A percentile compares a stretch with the other conserved stretches of the same genome.
These are phyloP conservation scores for Trichoderma citrinoviride DNA, from an alignment of 2,329 filamentous ascomycete species.

Conservation along the genomic window DNA sequence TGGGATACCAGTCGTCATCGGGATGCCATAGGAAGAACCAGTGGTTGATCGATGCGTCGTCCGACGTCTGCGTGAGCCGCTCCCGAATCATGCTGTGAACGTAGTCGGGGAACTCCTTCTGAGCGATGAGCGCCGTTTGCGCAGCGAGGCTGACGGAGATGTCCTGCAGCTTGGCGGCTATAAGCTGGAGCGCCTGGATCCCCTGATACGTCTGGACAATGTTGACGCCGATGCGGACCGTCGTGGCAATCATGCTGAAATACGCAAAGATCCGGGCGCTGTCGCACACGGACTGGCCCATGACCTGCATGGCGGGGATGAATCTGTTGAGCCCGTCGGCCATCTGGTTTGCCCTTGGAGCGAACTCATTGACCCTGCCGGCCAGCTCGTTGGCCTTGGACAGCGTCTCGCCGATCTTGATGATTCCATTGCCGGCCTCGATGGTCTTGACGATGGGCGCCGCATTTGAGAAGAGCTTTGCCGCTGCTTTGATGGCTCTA, in stretches of 20 bases:
- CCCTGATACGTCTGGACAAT: slow-evolving; percentile 38
- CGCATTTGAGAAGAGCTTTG: slow-evolving; percentile 15
- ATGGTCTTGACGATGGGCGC: slow-evolving; percentile 26
- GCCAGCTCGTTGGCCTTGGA: slow-evolving; percentile 27
- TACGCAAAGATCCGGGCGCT: slow-evolving; percentile 33
- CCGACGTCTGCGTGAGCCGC: slow-evolving; percentile 34
- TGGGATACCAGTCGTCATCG: slow-evolving; percentile 43
- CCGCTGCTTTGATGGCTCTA: slow-evolving; percentile 7
- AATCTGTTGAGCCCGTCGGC: slow-evolving; percentile 27
- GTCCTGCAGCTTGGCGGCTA: slow-evolving; percentile 36
- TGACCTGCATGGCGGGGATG: slow-evolving; percentile 36
- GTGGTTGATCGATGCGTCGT: slow-evolving; percentile 34
- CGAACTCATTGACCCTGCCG: slow-evolving; percentile 22
- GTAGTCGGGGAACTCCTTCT: slow-evolving; percentile 38
- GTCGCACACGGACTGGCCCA: slow-evolving; percentile 37
- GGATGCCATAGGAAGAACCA: slow-evolving; percentile 44
- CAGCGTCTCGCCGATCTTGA: slow-evolving; percentile 29
- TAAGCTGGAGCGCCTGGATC: slow-evolving; percentile 36
- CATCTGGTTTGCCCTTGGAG: slow-evolving; percentile 27
- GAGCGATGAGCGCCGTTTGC: slow-evolving; percentile 38
- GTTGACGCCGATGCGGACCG: slow-evolving; percentile 36
- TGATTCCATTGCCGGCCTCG: slow-evolving; percentile 30
- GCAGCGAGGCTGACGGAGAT: slow-evolving; percentile 35
- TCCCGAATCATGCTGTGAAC: slow-evolving; percentile 40
- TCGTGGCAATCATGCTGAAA: slow-evolving; percentile 34